phyloP scores from a whole-genome alignment of 805 yeast genomes.

The Metschnikowia kofuensis region DNA sequence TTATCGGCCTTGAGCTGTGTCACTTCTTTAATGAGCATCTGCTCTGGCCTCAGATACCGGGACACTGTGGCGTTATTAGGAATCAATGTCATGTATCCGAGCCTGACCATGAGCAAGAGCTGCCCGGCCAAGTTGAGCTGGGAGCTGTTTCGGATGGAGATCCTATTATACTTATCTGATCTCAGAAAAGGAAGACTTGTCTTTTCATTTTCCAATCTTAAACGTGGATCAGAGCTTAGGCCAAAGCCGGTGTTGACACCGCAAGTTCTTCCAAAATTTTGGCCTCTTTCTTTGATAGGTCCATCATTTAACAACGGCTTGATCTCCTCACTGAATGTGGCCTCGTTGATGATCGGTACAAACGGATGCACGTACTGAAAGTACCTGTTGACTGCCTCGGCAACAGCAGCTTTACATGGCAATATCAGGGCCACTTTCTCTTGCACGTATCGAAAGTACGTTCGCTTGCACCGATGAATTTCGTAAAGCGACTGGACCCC shows the following conservation, averaged over 20 bases:
- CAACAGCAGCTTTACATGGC: slow-evolving; percentile 26
- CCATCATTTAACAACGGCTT: slow-evolving; percentile 17
- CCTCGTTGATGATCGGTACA: slow-evolving; percentile 35
- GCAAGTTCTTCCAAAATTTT: not conserved
- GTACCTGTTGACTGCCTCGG: slow-evolving; percentile 29
- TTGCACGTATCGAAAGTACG: slow-evolving; percentile 28
- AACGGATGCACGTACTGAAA: slow-evolving; percentile 41
- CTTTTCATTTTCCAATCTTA: not conserved
- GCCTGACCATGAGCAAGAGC: slow-evolving; percentile 27
- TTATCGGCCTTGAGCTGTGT: slow-evolving; percentile 26
- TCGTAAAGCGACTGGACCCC: slow-evolving; percentile 22
- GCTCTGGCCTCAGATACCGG: slow-evolving; percentile 27
- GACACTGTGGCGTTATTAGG: slow-evolving; percentile 31
- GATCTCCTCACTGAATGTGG: slow-evolving; percentile 25
- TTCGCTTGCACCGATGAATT: slow-evolving; percentile 20
- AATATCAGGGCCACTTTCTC: slow-evolving; percentile 27
- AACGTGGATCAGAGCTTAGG: not conserved
- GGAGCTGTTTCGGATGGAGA: slow-evolving; percentile 28
- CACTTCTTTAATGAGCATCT: slow-evolving; percentile 28
- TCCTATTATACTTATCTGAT: slow-evolving; percentile 12
- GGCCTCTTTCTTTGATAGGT: not conserved
- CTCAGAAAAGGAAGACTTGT: not conserved
- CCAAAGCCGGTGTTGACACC: no score
- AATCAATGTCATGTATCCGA: slow-evolving; percentile 39
- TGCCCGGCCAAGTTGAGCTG: slow-evolving; percentile 31